These are phyloP conservation scores for Cyclotella baltica DNA, from an alignment of 108 stramenopile genomes.

Conservation along the genomic window DNA sequence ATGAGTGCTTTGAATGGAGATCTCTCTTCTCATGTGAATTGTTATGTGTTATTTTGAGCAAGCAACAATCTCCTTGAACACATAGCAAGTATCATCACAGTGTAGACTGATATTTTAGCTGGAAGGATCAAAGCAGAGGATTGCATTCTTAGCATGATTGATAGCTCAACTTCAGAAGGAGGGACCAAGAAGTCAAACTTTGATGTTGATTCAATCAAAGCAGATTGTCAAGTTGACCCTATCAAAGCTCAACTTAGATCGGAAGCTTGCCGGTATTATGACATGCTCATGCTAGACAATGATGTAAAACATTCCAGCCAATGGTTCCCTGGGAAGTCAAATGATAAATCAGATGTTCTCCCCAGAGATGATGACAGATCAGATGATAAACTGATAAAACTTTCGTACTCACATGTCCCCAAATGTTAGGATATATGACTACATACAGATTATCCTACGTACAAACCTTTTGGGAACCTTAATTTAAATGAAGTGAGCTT, in stretches of 20 bases:
- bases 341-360: slow-evolving; percentile 18
- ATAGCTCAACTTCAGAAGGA: slow-evolving; percentile 22
- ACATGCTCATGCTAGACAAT: not conserved
- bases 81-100: slow-evolving; percentile 10
- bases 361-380: slow-evolving; percentile 15
- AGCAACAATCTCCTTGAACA: slow-evolving; percentile 42
- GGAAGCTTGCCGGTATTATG: slow-evolving; percentile 3
- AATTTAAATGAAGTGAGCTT: no score
- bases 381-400: slow-evolving; percentile 12
- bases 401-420: slow-evolving; percentile 5
- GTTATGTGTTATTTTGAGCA: slow-evolving; percentile 29
- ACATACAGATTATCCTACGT: no score
- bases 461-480: no score
- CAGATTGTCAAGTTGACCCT: not conserved
- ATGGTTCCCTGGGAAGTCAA: slow-evolving; percentile 29
- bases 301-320: slow-evolving; percentile 15
- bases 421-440: no score
- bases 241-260: not conserved
- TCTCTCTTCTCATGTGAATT: slow-evolving; percentile 2
- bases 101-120: slow-evolving; percentile 36
- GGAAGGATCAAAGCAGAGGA: not conserved
- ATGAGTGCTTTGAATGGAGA: slow-evolving; percentile 29
- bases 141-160: slow-evolving; percentile 13
- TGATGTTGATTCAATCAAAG: no score
- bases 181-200: slow-evolving; percentile 31